Conservation (phyloP, 495 filamentous ascomycete genomes). For the Melanomma pulvis-pyrius region DNA sequence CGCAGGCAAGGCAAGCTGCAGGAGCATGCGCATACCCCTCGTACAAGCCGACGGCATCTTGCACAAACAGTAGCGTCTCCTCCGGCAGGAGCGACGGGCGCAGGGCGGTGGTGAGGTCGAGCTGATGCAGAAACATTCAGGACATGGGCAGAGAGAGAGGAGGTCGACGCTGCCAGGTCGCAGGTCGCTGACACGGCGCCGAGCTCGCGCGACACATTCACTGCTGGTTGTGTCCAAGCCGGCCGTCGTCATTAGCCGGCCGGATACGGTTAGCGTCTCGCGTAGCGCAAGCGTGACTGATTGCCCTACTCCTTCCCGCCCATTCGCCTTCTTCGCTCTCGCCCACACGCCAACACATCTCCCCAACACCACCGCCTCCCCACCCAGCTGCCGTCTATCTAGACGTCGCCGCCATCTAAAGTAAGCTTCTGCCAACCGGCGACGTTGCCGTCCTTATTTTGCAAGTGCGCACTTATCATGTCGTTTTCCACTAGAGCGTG, state of each 20-base stretch:
- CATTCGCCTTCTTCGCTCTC: not conserved
- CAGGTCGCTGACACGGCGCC: not conserved
- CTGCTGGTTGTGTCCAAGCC: not conserved
- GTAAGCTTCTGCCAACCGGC: not conserved
- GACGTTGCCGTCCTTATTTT: not conserved
- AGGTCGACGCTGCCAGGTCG: conserved; percentile 2
- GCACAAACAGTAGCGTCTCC: conserved; percentile 89
- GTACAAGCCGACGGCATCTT: conserved; percentile 95
- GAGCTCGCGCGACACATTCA: not conserved
- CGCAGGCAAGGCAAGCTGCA: not conserved
- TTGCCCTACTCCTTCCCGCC: not conserved
- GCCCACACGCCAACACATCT: not conserved
- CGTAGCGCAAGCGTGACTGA: not conserved
- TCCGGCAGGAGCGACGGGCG: conserved; percentile 88
- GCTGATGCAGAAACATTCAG: conserved; percentile 93
- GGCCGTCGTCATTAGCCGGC: conserved; percentile 15
- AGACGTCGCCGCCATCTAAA: not conserved
- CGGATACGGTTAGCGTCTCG: conserved; percentile 12
- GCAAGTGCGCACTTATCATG: conserved; percentile 3
- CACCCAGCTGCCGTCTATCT: not conserved
- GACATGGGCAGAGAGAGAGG: conserved; percentile 47
- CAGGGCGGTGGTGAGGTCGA: conserved; percentile 93
- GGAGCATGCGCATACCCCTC: conserved; percentile 75
- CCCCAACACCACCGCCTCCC: not conserved
- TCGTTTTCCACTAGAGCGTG: conserved; percentile 1